A percentile compares a stretch with the other conserved stretches of the same genome.
Evolutionary conservation across 2,329 filamentous ascomycete species (phyloP).

Genomic region (Sporothrix phasma): DNA sequence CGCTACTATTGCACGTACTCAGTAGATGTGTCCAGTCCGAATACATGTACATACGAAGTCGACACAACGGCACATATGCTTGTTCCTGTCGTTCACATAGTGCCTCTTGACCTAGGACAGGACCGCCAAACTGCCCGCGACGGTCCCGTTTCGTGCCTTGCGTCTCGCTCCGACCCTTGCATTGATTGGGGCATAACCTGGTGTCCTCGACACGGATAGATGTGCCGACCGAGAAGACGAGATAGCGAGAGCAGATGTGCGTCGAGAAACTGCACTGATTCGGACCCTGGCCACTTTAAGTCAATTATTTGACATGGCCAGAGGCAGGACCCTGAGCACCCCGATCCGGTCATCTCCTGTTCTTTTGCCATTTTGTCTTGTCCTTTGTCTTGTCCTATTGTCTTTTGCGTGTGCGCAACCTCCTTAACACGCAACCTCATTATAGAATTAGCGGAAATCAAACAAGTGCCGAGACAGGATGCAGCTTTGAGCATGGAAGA

Average conservation of each 20-base stretch:
- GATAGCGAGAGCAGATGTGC: too few species aligned
- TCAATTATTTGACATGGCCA: too few species aligned
- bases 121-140: not conserved
- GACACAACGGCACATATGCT: not conserved
- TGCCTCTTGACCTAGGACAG: not conserved
- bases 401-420: too few species aligned
- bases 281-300: not conserved
- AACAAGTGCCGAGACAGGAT: not conserved
- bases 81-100: too few species aligned
- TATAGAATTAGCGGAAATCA: too few species aligned
- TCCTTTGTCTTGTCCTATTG: too few species aligned
- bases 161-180: conserved; percentile 1
- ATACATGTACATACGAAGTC: too few species aligned
- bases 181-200: not conserved
- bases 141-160: not conserved
- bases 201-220: not conserved
- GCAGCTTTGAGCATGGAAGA: not conserved
- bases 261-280: not conserved
- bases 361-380: not conserved
- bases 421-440: too few species aligned
- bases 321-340: not conserved
- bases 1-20: not conserved
- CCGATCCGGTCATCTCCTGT: not conserved
- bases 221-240: not conserved
- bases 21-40: not conserved